Conservation (phyloP, 2,329 filamentous ascomycete genomes). For the Aspergillus sergii region DNA sequence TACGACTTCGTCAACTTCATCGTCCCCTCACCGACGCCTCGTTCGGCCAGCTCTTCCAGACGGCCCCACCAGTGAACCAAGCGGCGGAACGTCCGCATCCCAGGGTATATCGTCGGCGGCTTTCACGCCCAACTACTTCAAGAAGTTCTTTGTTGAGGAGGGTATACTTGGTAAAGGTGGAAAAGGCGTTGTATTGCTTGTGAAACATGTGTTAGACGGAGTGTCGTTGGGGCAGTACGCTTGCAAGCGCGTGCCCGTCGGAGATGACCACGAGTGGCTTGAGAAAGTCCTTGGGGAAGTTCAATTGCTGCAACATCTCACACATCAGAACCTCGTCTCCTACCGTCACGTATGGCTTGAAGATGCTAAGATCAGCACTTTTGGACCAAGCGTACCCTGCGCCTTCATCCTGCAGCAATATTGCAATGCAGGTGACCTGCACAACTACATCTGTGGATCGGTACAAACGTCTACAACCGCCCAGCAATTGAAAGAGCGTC, state of each 20-base stretch:
- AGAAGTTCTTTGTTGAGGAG: conserved; percentile 89
- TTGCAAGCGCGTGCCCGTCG: conserved; percentile 94
- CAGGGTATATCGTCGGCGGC: conserved; percentile 82
- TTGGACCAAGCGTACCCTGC: conserved; percentile 88
- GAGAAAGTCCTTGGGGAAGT: conserved; percentile 95
- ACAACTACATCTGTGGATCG: conserved; percentile 79
- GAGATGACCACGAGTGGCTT: conserved; percentile 91
- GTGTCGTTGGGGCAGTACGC: conserved; percentile 89
- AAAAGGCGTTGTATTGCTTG: conserved; percentile 92
- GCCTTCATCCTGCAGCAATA: conserved; percentile 98
- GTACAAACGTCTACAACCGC: conserved; percentile 65
- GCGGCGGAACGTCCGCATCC: conserved; percentile 48
- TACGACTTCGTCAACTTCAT: conserved; percentile 47
- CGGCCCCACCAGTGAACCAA: conserved; percentile 51
- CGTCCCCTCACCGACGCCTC: conserved; percentile 54
- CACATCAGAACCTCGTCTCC: conserved; percentile 91
- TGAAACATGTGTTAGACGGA: conserved; percentile 87
- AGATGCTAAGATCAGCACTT: conserved; percentile 78
- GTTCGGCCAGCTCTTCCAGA: conserved; percentile 50
- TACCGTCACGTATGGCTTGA: conserved; percentile 98
- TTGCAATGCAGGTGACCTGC: conserved; percentile 89
- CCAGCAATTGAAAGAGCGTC: conserved; percentile 84
- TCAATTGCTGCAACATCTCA: conserved; percentile 85
- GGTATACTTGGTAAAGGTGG: conserved; percentile 83
- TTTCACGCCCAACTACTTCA: conserved; percentile 91